Percentiles rank a stretch among this genome's conserved stretches.
Evolutionary conservation across 495 filamentous ascomycete genomes (phyloP).

Genomic region (Hypoxylon lienhwacheense): DNA sequence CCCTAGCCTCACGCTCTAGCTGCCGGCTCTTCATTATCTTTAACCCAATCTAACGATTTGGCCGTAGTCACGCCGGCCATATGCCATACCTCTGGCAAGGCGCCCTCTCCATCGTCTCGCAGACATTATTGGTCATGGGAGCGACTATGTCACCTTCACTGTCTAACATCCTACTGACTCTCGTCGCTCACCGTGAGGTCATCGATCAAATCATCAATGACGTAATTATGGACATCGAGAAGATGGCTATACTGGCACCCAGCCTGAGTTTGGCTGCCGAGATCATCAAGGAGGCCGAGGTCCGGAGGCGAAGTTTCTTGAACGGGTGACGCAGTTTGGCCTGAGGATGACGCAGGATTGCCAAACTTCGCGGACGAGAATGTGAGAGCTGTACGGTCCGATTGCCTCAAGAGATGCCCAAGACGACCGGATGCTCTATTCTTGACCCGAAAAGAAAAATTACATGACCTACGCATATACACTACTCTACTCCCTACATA

Average conservation of each 20-base stretch:
- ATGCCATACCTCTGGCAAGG: constrained; percentile 89
- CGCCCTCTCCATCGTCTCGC: constrained; percentile 77
- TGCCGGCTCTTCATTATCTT: constrained; percentile 28
- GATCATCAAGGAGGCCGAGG: constrained; percentile 77
- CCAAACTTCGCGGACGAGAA: constrained; percentile 7
- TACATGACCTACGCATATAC: constrained; percentile 13
- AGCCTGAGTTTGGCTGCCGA: constrained; percentile 72
- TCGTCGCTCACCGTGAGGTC: constrained; percentile 54
- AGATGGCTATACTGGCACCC: constrained; percentile 72
- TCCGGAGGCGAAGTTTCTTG: constrained; percentile 60
- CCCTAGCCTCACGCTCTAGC: constrained; percentile 27
- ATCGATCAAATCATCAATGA: constrained; percentile 75
- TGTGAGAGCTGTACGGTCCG: constrained; percentile 25
- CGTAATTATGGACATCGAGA: constrained; percentile 71
- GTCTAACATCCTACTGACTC: constrained; percentile 64
- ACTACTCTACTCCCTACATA: too few species aligned
- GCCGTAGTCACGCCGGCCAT: constrained; percentile 72
- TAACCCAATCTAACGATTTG: constrained; percentile 49
- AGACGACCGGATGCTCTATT: constrained; percentile 21
- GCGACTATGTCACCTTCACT: constrained; percentile 79
- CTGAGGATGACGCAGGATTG: constrained; percentile 17
- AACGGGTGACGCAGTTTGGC: constrained; percentile 44
- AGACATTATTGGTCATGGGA: constrained; percentile 79
- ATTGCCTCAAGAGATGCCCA: constrained; percentile 19
- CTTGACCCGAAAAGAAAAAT: constrained; percentile 17